Conservation (phyloP, 768 basidiomycete species). For the Chiua virens region DNA sequence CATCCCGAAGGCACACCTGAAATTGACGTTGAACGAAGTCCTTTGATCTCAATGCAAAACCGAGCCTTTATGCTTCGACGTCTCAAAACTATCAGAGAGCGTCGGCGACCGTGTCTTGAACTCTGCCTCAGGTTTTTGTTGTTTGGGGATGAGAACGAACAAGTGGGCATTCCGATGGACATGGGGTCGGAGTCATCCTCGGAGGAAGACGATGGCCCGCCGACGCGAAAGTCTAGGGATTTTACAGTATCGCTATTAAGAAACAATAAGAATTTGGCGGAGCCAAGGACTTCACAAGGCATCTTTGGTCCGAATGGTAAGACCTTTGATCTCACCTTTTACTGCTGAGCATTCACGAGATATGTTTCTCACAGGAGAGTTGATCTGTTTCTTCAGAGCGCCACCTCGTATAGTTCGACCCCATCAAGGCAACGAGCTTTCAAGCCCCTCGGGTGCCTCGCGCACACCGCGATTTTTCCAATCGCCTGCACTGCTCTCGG, state of each 20-base stretch:
- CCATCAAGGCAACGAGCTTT: slow-evolving; percentile 40
- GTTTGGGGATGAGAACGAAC: slow-evolving; percentile 62
- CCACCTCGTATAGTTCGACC: slow-evolving; percentile 72
- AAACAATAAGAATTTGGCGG: slow-evolving; percentile 75
- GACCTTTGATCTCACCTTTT: slow-evolving; percentile 7
- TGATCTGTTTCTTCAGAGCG: slow-evolving; percentile 83
- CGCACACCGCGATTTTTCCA: slow-evolving; percentile 44
- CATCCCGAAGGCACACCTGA: slow-evolving; percentile 67
- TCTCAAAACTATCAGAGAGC: slow-evolving; percentile 68
- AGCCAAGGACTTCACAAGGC: slow-evolving; percentile 84
- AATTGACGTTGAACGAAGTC: slow-evolving; percentile 82
- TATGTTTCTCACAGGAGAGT: slow-evolving; percentile 56
- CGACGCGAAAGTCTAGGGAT: slow-evolving; percentile 45
- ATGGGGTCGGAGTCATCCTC: slow-evolving; percentile 64
- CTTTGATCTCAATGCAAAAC: slow-evolving; percentile 73
- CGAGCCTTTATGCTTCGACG: slow-evolving; percentile 79
- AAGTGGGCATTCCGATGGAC: slow-evolving; percentile 36
- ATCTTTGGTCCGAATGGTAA: slow-evolving; percentile 87
- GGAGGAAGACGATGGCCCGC: slow-evolving; percentile 59
- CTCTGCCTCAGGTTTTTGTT: slow-evolving; percentile 80
- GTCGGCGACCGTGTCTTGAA: slow-evolving; percentile 80
- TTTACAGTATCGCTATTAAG: slow-evolving; percentile 54
- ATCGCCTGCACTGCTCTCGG: slow-evolving; percentile 68
- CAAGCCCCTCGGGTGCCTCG: slow-evolving; percentile 42
- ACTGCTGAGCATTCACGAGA: slow-evolving; percentile 1